Evolutionary conservation across 148 eudicot genomes (phyloP), one percentile per base, ranked within the genome.

Genomic region (Polygonum maritimum): DNA sequence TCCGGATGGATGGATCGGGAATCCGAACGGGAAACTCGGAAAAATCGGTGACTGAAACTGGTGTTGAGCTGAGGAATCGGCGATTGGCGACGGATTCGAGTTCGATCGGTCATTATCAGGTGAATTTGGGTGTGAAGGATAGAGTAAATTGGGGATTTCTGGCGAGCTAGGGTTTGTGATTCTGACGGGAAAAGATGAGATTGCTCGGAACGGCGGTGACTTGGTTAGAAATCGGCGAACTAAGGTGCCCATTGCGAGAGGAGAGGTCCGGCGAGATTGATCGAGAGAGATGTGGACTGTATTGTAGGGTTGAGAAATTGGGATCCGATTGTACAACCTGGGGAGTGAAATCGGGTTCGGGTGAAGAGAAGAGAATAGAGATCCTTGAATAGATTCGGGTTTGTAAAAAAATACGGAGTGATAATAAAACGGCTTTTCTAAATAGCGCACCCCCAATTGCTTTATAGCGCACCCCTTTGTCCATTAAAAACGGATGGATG

Each of bases 11-110:
- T 49, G 40, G 77, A 18, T 38, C 78, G 88, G 86, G 67, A 18
- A 71, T 85, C 83, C 88, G 75, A 81, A 71, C 73, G 90, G 82
- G 41, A 60, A 60, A 31, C 69, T 60, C 14, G 69, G 69, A 13
- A 60, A 60, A 26, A 60, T 12, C 11, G 38, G 69, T 4, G 69
- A 60, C 3, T 60, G 69, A 13, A 60, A 35, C 31, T 60, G 26
- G 69, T 0, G 21, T 57, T 57, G 63, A 57, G 63, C 31, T 9
- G 63, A 57, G 3, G 33, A 60, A 60, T 60, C 69, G 10, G 38
- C 69, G 38, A 2, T 22, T 60, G 69, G 36, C 12, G 69, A 26
- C 5, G 69, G 38, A 60, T 26, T 26, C 13, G 38, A 13, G 14
- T 31, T 60, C 36, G 36, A 60, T 3, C 31, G 69, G 4, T 60